Percentiles rank a stretch among this genome's conserved stretches.
Evolutionary conservation across 257 asterid species (phyloP).

Genomic region (Solanum appendiculatum): DNA sequence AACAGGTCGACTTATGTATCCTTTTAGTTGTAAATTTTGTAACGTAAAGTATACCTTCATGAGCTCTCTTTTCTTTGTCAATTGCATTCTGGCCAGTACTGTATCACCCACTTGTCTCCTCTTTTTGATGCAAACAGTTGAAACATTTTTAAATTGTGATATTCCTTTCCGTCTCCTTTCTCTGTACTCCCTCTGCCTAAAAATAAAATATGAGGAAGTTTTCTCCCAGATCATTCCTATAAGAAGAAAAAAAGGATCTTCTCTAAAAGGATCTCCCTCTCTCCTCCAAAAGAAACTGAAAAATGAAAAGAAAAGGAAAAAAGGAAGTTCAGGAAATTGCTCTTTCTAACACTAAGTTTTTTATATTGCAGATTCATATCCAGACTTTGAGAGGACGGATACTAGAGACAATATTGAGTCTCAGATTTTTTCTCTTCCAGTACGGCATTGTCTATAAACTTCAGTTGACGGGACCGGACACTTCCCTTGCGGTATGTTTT

Average conservation of each 20-base stretch:
- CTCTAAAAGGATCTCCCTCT: not conserved
- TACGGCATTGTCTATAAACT: slow-evolving; percentile 96
- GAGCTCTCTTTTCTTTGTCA: not conserved
- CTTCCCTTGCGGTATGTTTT: slow-evolving; percentile 85
- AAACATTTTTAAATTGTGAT: not conserved
- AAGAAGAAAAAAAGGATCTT: not conserved
- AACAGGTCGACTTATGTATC: slow-evolving; percentile 44
- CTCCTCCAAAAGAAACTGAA: not conserved
- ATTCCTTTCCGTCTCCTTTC: not conserved
- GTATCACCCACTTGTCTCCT: not conserved
- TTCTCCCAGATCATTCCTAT: not conserved
- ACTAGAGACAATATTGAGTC: slow-evolving; percentile 91
- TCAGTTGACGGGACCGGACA: slow-evolving; percentile 52
- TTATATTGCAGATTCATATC: slow-evolving; percentile 63
- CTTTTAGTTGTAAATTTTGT: not conserved
- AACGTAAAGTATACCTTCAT: not conserved
- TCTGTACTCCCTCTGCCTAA: not conserved
- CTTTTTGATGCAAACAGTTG: not conserved
- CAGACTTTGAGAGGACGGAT: slow-evolving; percentile 92
- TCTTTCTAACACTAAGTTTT: not conserved
- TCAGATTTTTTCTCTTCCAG: slow-evolving; percentile 84
- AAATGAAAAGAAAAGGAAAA: not conserved
- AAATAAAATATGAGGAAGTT: not conserved
- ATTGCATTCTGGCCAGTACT: not conserved
- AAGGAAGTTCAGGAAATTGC: not conserved